Evolutionary conservation across 176 grass and related monocot species (phyloP).

Genomic region (Carex scoparia): DNA sequence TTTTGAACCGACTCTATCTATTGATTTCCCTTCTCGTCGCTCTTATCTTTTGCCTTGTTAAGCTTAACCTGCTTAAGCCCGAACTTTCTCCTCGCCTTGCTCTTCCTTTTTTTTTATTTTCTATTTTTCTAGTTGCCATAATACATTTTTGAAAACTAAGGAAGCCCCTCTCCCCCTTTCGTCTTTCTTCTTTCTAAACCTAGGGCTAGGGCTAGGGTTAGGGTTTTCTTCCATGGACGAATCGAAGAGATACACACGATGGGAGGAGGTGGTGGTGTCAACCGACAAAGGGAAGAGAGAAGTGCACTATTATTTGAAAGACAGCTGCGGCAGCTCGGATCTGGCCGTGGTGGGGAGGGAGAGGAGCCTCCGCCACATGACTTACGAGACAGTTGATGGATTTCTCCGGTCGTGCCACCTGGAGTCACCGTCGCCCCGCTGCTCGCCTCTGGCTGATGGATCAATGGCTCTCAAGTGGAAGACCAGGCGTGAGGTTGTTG

Average conservation of each 20-base stretch:
- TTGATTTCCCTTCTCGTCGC: background rate
- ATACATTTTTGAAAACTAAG: slow-evolving; percentile 4
- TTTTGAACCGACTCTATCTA: background rate
- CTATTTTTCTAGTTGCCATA: background rate
- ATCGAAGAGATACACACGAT: slow-evolving; percentile 48
- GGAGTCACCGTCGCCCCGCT: slow-evolving; percentile 29
- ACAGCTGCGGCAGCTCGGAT: slow-evolving; percentile 28
- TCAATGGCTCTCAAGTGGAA: slow-evolving; percentile 48
- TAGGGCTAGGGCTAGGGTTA: slow-evolving; percentile 36
- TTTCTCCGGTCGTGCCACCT: slow-evolving; percentile 43
- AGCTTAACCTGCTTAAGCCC: background rate
- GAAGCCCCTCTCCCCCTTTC: no score
- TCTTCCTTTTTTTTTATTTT: slow-evolving; percentile 14
- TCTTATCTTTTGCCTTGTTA: slow-evolving; percentile 9
- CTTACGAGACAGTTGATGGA: slow-evolving; percentile 53
- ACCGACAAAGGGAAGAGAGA: slow-evolving; percentile 77
- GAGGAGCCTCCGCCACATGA: slow-evolving; percentile 89
- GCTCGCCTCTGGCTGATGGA: slow-evolving; percentile 13
- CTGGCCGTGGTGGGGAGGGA: slow-evolving; percentile 89
- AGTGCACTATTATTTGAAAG: slow-evolving; percentile 89
- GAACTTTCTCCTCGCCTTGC: background rate
- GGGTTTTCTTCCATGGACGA: slow-evolving; percentile 50
- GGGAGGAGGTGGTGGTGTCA: slow-evolving; percentile 92
- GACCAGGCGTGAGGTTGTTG: slow-evolving; percentile 83
- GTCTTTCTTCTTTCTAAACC: slow-evolving; percentile 1